These are phyloP conservation scores for Saccharomycopsis hybrid DNA, from an alignment of 1,139 yeast species.

Conservation along the genomic window DNA sequence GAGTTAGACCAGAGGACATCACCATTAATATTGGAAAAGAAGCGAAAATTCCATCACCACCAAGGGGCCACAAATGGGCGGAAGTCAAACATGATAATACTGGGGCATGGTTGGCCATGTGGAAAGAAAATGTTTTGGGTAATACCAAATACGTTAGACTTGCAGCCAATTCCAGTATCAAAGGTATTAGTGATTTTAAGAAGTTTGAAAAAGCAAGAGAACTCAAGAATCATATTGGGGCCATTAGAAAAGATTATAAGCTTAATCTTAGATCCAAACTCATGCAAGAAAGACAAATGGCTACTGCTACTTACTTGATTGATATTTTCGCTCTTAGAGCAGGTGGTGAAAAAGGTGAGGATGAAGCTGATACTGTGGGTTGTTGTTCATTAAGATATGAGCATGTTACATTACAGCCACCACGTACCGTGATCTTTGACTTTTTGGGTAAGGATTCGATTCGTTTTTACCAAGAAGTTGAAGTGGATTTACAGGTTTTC, in stretches of 20 bases:
- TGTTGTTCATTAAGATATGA: conserved; percentile 91
- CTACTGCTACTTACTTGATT: conserved; percentile 88
- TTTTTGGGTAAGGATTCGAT: conserved; percentile 95
- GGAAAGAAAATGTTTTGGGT: conserved; percentile 90
- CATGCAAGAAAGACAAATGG: conserved; percentile 87
- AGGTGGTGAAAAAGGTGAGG: conserved; percentile 96
- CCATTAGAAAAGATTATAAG: conserved; percentile 70
- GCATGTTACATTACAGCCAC: conserved; percentile 81
- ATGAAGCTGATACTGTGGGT: conserved; percentile 97
- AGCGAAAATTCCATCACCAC: conserved; percentile 72
- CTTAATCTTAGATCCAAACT: conserved; percentile 62
- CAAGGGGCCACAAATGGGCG: conserved; percentile 87
- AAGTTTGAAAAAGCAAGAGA: conserved; percentile 93
- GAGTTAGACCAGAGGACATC: conserved; percentile 86
- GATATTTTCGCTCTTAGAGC: conserved; percentile 97
- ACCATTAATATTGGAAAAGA: conserved; percentile 75
- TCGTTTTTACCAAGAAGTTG: conserved; percentile 85
- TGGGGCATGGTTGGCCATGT: conserved; percentile 94
- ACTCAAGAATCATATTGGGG: conserved; percentile 63
- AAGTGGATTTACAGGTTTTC: conserved; percentile 84
- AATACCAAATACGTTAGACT: conserved; percentile 81
- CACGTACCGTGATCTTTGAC: conserved; percentile 83
- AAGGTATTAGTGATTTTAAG: conserved; percentile 85
- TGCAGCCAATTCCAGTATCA: conserved; percentile 85
- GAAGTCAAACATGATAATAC: conserved; percentile 83